These are phyloP conservation scores for Eutypella sp. DNA, from an alignment of 2,329 filamentous ascomycete genomes.

Conservation along the genomic window DNA sequence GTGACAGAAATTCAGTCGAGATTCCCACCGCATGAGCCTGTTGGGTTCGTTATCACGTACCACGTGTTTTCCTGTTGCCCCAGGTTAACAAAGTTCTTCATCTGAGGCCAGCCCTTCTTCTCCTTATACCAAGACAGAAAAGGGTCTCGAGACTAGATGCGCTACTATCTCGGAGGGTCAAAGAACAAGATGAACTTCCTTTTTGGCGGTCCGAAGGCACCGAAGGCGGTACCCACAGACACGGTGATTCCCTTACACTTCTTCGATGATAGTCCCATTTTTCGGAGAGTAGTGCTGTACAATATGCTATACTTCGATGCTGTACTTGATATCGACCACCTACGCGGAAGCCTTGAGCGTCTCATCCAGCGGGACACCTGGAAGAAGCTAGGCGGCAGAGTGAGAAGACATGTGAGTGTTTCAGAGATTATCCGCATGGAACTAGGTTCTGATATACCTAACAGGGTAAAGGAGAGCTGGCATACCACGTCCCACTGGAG, in stretches of 20 bases:
- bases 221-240: constrained; percentile 5
- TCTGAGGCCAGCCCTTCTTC: too few species aligned
- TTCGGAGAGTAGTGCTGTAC: constrained; percentile 17
- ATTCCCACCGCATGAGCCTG: too few species aligned
- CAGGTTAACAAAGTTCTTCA: too few species aligned
- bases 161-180: too few species aligned
- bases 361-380: constrained; percentile 15
- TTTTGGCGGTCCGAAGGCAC: background rate
- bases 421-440: too few species aligned
- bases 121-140: too few species aligned
- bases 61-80: too few species aligned
- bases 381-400: constrained; percentile 18
- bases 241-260: constrained; percentile 5
- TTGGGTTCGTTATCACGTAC: too few species aligned
- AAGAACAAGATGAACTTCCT: background rate
- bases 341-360: constrained; percentile 14
- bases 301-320: constrained; percentile 17
- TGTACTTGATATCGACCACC: constrained; percentile 16
- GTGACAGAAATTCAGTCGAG: too few species aligned
- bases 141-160: too few species aligned
- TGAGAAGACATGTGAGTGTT: constrained; percentile 15
- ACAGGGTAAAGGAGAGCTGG: constrained; percentile 25
- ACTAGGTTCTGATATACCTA: background rate
- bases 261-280: constrained; percentile 16
- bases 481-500: constrained; percentile 35